Evolutionary conservation across 108 stramenopile species (phyloP).

Genomic region (Discostella stelligeroides): DNA sequence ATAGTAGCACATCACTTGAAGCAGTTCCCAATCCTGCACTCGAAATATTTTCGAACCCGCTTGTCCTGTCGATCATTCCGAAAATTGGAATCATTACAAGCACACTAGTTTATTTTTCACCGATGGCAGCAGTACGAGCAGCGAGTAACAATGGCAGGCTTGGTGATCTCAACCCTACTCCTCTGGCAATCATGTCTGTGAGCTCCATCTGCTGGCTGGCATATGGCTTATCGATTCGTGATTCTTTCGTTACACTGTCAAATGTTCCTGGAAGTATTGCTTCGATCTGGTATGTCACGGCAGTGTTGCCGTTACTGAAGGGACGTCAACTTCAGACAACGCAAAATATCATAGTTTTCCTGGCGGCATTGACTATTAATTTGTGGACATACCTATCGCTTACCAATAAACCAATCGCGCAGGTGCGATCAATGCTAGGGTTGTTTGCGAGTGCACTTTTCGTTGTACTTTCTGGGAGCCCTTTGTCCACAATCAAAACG

Average conservation of each 20-base stretch:
- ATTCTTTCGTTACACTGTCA: constrained; percentile 54
- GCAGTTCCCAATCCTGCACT: background rate
- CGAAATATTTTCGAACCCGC: constrained; percentile 14
- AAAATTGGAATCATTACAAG: constrained; percentile 51
- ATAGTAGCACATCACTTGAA: background rate
- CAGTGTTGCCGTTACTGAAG: constrained; percentile 30
- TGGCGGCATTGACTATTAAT: constrained; percentile 39
- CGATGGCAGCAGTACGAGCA: constrained; percentile 40
- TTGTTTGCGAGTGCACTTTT: constrained; percentile 53
- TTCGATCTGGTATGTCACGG: constrained; percentile 49
- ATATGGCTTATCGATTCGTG: constrained; percentile 51
- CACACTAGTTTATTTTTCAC: constrained; percentile 54
- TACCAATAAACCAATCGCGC: constrained; percentile 32
- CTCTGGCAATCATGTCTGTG: constrained; percentile 56
- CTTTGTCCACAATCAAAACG: constrained; percentile 49
- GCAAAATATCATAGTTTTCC: constrained; percentile 32
- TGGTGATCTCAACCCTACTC: constrained; percentile 52
- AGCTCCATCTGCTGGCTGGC: constrained; percentile 52
- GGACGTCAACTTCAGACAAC: constrained; percentile 28
- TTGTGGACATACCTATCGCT: constrained; percentile 57
- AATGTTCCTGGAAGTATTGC: constrained; percentile 52
- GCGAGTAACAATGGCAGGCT: constrained; percentile 28
- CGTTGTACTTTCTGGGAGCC: constrained; percentile 51
- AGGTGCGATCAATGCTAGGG: constrained; percentile 41
- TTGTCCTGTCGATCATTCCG: constrained; percentile 40